A percentile compares a stretch with the other conserved stretches of the same genome.
phyloP scores from a whole-genome alignment of 129 eudicot genomes.

The Flaveria sonorensis region DNA sequence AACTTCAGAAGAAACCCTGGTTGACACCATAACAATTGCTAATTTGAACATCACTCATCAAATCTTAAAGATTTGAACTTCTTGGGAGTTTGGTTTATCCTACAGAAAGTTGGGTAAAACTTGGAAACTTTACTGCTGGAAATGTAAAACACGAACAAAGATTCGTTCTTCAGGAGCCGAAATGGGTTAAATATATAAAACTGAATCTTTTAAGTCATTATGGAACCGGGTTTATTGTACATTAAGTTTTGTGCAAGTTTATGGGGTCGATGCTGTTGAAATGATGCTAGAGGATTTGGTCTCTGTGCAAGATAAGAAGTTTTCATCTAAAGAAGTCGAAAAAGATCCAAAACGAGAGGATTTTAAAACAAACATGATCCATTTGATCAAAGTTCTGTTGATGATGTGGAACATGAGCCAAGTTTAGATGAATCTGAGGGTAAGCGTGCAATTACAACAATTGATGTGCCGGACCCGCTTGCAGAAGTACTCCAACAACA shows the following conservation, averaged over 20 bases:
- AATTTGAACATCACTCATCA: slow-evolving; percentile 95
- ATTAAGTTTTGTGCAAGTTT: slow-evolving; percentile 79
- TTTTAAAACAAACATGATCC: slow-evolving; percentile 29
- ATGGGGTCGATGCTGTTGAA: slow-evolving; percentile 97
- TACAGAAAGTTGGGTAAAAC: slow-evolving; percentile 82
- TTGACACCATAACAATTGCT: slow-evolving; percentile 80
- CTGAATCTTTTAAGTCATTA: slow-evolving; percentile 76
- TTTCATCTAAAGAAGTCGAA: slow-evolving; percentile 41
- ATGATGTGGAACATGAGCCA: slow-evolving; percentile 42
- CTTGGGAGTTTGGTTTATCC: slow-evolving; percentile 81
- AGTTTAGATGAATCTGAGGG: slow-evolving; percentile 38
- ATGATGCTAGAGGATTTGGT: slow-evolving; percentile 95
- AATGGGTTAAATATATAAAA: slow-evolving; percentile 87
- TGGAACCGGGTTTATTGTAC: slow-evolving; percentile 97
- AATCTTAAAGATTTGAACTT: slow-evolving; percentile 85
- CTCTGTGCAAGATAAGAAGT: slow-evolving; percentile 64
- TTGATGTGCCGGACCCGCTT: slow-evolving; percentile 67
- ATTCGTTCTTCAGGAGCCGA: slow-evolving; percentile 80
- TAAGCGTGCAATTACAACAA: slow-evolving; percentile 43
- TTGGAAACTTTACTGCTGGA: slow-evolving; percentile 90
- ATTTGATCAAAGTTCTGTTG: slow-evolving; percentile 34
- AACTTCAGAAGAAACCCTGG: slow-evolving; percentile 98
- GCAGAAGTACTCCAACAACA: slow-evolving; percentile 76
- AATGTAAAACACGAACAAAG: slow-evolving; percentile 86
- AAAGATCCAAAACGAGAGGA: slow-evolving; percentile 41